A percentile compares a stretch with the other conserved stretches of the same genome.
phyloP scores from a whole-genome alignment of 371 early-diverging fungal genomes.

The Mucor mucedo region DNA sequence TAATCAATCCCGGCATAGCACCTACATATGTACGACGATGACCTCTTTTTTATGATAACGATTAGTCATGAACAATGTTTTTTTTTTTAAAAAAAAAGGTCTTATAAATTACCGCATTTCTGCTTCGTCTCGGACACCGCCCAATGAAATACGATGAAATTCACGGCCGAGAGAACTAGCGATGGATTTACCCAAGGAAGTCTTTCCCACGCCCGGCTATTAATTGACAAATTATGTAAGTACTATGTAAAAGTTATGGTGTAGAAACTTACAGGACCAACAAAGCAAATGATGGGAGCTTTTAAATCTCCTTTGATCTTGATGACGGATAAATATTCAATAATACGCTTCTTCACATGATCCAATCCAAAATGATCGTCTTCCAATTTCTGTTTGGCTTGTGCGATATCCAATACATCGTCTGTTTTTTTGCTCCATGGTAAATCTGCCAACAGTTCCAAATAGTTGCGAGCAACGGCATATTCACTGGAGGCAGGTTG shows the following conservation, averaged over 20 bases:
- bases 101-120: constrained; percentile 64
- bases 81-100: neutral
- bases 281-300: constrained; percentile 86
- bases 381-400: constrained; percentile 72
- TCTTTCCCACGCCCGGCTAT: constrained; percentile 85
- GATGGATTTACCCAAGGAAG: constrained; percentile 81
- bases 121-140: constrained; percentile 89
- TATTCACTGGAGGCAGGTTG: constrained; percentile 81
- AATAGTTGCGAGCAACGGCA: constrained; percentile 77
- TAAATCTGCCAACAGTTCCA: constrained; percentile 78
- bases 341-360: constrained; percentile 81
- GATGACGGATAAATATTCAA: constrained; percentile 84
- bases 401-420: constrained; percentile 70
- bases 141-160: constrained; percentile 85
- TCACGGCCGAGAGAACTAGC: constrained; percentile 81
- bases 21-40: constrained; percentile 92
- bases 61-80: neutral
- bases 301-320: constrained; percentile 78
- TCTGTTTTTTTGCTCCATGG: constrained; percentile 74
- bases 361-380: constrained; percentile 85
- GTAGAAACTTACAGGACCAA: constrained; percentile 62
- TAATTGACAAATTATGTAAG: neutral
- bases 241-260: neutral
- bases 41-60: constrained; percentile 52
- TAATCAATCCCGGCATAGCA: constrained; percentile 84